Conservation (phyloP, 2,329 filamentous ascomycete genomes). For the Geoglossum cookeanum region DNA sequence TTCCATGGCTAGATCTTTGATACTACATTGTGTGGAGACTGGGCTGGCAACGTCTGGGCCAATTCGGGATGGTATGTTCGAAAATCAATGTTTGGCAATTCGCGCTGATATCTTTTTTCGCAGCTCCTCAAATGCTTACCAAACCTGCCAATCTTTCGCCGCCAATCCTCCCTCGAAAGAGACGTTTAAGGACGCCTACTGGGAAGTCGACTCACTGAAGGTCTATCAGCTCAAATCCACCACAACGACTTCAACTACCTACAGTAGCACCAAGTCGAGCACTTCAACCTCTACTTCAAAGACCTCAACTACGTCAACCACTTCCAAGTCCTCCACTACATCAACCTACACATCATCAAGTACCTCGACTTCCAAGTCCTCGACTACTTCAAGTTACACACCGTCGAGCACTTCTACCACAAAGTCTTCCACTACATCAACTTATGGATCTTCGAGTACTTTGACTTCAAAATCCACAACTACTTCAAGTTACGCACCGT, state of each 20-base stretch:
- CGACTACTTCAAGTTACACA: too few species aligned
- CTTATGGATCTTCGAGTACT: too few species aligned
- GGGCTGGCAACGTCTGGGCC: constrained; percentile 9
- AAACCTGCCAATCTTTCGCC: constrained; percentile 10
- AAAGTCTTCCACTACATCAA: too few species aligned
- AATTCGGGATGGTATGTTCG: not conserved
- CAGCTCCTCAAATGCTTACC: not conserved
- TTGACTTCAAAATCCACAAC: too few species aligned
- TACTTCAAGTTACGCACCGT: too few species aligned
- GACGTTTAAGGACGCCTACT: constrained; percentile 10
- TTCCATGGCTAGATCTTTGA: constrained; percentile 11
- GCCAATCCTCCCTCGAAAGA: constrained; percentile 7
- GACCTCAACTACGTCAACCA: too few species aligned
- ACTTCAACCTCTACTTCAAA: not conserved
- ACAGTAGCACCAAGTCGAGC: not conserved
- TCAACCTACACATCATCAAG: too few species aligned
- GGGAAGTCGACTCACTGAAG: constrained; percentile 11
- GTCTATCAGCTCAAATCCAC: constrained; percentile 6
- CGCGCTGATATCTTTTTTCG: too few species aligned
- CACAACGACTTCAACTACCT: not conserved
- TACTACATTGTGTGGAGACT: constrained; percentile 17
- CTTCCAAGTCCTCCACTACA: too few species aligned
- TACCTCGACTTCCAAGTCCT: too few species aligned
- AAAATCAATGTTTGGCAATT: not conserved
- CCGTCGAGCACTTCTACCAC: too few species aligned